Base-by-base conservation (phyloP, 192 early-diverging fungal genomes). In the Diversispora epigaea region DNA sequence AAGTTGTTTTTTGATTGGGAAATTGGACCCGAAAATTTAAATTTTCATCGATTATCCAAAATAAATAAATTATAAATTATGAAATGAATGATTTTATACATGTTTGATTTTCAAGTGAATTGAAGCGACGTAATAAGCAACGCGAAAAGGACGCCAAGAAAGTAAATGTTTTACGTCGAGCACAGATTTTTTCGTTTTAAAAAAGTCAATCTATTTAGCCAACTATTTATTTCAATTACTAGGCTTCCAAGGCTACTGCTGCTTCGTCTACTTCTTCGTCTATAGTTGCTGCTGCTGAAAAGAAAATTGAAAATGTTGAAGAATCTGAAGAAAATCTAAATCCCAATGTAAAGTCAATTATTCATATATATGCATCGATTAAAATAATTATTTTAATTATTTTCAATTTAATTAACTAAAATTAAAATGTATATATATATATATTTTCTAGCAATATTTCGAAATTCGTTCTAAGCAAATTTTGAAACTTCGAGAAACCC, bases 401-500 rank as follows among this genome's bases (percentile, higher is more conserved):
- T 41, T 2, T 63, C 5, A 71, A 17, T 61, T 41, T 40, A 67
- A 0, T 76, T 56, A 44, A 64, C 25, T 11, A 21, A 8, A 43
- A 64, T 32, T 32, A 32, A 32, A n/a, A n/a, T n/a, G n/a, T n/a
- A 32, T 32, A 32, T 32, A 32, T 32, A 32, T 32, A 32, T 1
- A 32, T 32, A 32, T 32, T 32, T 32, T 32, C 25, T 80, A 89
- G 87, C 91, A 94, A 89, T 94, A 98, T 91, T 99, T 99, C 89
- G 97, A 99, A 86, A 91, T 96, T 82, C 91, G 97, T 76, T 92
- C 89, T 76, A 92, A 91, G 85, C 86, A 86, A 17, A 87, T 99
- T 71, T 86, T 86, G 70, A 87, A 91, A 87, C 84, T 97, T 75
- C 92, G 95, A 75, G 88, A 88, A 78, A 88, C 87, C 68, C 82